phyloP scores from a whole-genome alignment of 352 stramenopile genomes.

The Phytophthora sp. region DNA sequence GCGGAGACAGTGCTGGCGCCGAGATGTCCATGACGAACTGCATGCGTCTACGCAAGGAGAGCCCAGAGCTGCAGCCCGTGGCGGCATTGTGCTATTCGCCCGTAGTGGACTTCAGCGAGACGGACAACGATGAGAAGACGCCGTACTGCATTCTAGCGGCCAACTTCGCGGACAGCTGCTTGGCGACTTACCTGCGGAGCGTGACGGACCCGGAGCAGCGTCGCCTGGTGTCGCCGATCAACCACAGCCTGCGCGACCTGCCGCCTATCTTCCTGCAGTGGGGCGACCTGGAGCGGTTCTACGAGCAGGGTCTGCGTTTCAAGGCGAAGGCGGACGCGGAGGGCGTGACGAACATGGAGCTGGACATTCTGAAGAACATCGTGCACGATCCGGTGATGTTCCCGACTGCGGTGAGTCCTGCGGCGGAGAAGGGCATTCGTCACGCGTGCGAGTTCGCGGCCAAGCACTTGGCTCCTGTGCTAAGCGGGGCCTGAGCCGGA shows the following conservation, averaged over 20 bases:
- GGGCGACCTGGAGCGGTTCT: slow-evolving; percentile 4
- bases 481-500: no score
- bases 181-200: slow-evolving; percentile 1
- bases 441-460: slow-evolving; percentile 19
- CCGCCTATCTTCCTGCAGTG: slow-evolving; percentile 17
- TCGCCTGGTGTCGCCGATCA: slow-evolving; percentile 14
- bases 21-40: slow-evolving; percentile 32
- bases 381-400: slow-evolving; percentile 25
- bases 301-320: slow-evolving; percentile 11
- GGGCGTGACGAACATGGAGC: slow-evolving; percentile 20
- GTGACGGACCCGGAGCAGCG: slow-evolving; percentile 14
- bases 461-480: slow-evolving; percentile 6
- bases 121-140: not conserved
- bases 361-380: slow-evolving; percentile 21
- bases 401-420: slow-evolving; percentile 1
- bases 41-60: slow-evolving; percentile 22
- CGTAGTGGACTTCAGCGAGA: slow-evolving; percentile 10
- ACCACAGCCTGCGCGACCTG: slow-evolving; percentile 8
- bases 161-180: slow-evolving; percentile 8
- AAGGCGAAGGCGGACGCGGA: slow-evolving; percentile 12
- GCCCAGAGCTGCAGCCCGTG: slow-evolving; percentile 12
- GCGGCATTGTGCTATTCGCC: slow-evolving; percentile 24
- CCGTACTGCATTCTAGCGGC: slow-evolving; percentile 5
- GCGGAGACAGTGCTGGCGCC: slow-evolving; percentile 47
- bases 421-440: slow-evolving; percentile 2